Conservation (phyloP, 2,329 filamentous ascomycete genomes). For the Venturia oleaginea region DNA sequence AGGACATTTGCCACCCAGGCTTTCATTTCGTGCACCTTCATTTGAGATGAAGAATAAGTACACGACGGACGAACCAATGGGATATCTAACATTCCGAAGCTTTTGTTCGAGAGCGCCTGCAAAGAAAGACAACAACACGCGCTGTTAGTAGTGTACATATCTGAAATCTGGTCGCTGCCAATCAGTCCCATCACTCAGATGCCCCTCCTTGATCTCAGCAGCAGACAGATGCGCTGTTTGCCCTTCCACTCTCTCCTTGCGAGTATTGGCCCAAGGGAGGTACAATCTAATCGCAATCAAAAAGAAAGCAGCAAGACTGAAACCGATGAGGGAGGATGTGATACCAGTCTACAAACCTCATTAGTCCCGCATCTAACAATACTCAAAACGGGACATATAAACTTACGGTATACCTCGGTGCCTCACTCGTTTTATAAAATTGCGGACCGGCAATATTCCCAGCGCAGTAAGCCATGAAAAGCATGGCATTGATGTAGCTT, state of each 20-base stretch:
- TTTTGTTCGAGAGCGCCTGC: too few relatives aligned
- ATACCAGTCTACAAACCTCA: slow-evolving; percentile 34
- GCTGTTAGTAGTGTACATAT: too few relatives aligned
- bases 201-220: slow-evolving; percentile 24
- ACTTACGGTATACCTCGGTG: slow-evolving; percentile 25
- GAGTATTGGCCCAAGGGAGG: background rate
- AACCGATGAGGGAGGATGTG: slow-evolving; percentile 31
- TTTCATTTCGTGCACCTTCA: too few relatives aligned
- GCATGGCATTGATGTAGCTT: slow-evolving; percentile 16
- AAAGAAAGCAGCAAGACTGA: slow-evolving; percentile 26
- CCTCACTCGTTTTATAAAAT: slow-evolving; percentile 18
- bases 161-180: slow-evolving; percentile 49
- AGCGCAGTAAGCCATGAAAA: slow-evolving; percentile 15
- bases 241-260: background rate
- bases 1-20: too few relatives aligned
- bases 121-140: too few relatives aligned
- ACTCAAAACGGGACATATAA: background rate
- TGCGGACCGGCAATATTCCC: background rate
- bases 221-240: slow-evolving; percentile 22
- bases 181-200: slow-evolving; percentile 47
- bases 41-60: too few relatives aligned
- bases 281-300: slow-evolving; percentile 41
- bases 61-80: too few relatives aligned
- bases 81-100: too few relatives aligned
- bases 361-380: too few relatives aligned